phyloP scores from a whole-genome alignment of 192 early-diverging fungal genomes.

The Coemansia sp. region DNA sequence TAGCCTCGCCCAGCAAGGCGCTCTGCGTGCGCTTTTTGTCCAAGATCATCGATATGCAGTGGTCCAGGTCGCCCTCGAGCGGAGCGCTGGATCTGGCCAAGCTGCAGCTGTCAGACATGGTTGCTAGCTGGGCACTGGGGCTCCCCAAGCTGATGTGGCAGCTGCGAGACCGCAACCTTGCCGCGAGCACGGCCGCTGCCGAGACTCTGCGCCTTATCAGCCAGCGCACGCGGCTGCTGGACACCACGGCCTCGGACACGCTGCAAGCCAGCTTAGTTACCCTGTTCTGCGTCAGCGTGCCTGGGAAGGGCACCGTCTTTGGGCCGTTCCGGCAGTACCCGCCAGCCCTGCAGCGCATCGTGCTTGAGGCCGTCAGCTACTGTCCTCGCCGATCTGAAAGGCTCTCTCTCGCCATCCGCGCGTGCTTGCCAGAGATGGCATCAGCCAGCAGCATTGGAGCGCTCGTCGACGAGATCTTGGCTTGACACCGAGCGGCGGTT shows the following conservation, averaged over 20 bases:
- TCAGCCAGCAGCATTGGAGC: constrained; percentile 3
- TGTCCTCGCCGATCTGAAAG: constrained; percentile 15
- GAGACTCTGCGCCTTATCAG: constrained; percentile 37
- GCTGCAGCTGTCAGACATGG: constrained; percentile 9
- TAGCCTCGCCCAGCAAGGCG: constrained; percentile 39
- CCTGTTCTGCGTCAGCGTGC: constrained; percentile 51
- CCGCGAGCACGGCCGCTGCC: constrained; percentile 31
- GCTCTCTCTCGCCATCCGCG: constrained; percentile 32
- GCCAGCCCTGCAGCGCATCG: constrained; percentile 27
- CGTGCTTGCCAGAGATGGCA: constrained; percentile 9
- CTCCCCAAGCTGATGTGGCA: constrained; percentile 56
- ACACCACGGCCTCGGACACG: constrained; percentile 8
- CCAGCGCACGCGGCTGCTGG: constrained; percentile 47
- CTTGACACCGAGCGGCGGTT: neutral
- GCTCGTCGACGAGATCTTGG: constrained; percentile 16
- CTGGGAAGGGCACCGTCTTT: constrained; percentile 42
- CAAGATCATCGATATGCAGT: constrained; percentile 30
- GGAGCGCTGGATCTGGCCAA: constrained; percentile 11
- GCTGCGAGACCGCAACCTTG: constrained; percentile 47
- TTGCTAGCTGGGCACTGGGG: constrained; percentile 31
- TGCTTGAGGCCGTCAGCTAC: constrained; percentile 38
- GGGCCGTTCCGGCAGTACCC: constrained; percentile 50
- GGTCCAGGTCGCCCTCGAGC: constrained; percentile 14
- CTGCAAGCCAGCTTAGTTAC: constrained; percentile 43
- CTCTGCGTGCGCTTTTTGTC: constrained; percentile 38